Evolutionary conservation across 176 grass and related monocot species (phyloP).

Genomic region (Oryza glaberrima): DNA sequence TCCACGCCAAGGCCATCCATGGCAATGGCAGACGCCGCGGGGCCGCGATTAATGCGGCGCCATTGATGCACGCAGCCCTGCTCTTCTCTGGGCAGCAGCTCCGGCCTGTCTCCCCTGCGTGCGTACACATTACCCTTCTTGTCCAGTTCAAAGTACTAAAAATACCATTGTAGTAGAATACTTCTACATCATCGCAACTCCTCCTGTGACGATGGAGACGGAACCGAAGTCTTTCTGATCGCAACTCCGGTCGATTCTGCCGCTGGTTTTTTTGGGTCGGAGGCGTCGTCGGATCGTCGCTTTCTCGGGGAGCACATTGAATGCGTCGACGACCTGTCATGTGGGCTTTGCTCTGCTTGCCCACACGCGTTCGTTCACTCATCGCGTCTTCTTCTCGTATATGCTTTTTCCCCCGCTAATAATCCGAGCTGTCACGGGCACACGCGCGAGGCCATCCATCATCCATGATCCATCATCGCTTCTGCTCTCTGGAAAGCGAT

Average conservation of each 20-base stretch:
- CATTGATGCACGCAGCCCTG: slow-evolving; percentile 17
- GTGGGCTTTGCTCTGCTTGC: not conserved
- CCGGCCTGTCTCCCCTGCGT: slow-evolving; percentile 24
- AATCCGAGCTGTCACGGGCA: not conserved
- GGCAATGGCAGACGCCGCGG: slow-evolving; percentile 29
- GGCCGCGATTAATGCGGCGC: slow-evolving; percentile 45
- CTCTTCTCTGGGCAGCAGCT: slow-evolving; percentile 20
- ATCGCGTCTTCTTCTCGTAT: not conserved
- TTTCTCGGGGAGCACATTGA: slow-evolving; percentile 24
- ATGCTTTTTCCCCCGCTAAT: not conserved
- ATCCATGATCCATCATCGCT: slow-evolving; percentile 13
- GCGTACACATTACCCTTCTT: not conserved
- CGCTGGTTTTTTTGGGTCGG: not conserved
- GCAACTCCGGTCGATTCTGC: not conserved
- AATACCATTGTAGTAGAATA: not conserved
- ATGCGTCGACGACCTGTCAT: not conserved
- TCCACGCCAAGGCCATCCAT: slow-evolving; percentile 8
- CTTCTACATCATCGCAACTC: not conserved
- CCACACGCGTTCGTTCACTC: not conserved
- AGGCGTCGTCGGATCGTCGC: slow-evolving; percentile 19
- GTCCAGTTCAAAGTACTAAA: not conserved
- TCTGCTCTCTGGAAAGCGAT: slow-evolving; percentile 1
- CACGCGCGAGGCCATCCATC: not conserved
- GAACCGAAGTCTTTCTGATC: not conserved
- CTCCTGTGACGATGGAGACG: not conserved